These are phyloP conservation scores for Phytophthora pisi DNA, from an alignment of 352 stramenopile species.

Conservation along the genomic window DNA sequence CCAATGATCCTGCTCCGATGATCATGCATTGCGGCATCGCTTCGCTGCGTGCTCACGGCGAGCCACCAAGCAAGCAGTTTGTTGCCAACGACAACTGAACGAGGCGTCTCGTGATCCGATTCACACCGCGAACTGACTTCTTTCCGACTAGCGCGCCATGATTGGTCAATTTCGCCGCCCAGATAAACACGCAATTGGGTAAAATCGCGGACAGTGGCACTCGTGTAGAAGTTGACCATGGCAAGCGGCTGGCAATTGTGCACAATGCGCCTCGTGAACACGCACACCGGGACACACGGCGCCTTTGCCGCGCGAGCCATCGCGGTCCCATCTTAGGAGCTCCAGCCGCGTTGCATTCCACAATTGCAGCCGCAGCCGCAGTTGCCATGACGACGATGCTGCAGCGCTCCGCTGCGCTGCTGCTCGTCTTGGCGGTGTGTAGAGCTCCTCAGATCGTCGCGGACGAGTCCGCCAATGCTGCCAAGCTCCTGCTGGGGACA, in stretches of 20 bases:
- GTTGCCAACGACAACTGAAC: background rate
- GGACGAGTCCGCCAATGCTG: background rate
- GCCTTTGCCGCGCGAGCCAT: constrained; percentile 10
- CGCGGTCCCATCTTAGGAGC: constrained; percentile 23
- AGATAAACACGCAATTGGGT: constrained; percentile 1
- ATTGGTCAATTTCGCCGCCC: background rate
- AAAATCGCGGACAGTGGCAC: background rate
- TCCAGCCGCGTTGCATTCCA: constrained; percentile 11
- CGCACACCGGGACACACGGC: constrained; percentile 8
- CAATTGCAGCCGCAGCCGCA: constrained; percentile 6
- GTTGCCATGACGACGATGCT: constrained; percentile 7
- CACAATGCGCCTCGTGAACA: constrained; percentile 11
- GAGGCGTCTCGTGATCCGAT: background rate
- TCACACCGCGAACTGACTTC: constrained; percentile 2
- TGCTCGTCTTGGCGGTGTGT: constrained; percentile 15
- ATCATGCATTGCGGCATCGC: no score
- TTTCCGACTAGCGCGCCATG: constrained; percentile 3
- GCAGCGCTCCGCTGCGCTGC: constrained; percentile 4
- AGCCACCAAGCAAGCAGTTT: background rate
- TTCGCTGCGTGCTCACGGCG: background rate
- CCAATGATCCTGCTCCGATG: no score
- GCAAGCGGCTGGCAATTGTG: background rate
- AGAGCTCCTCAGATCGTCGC: background rate
- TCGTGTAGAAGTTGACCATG: constrained; percentile 4
- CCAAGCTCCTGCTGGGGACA: constrained; percentile 7